Conservation (phyloP, 371 early-diverging fungal genomes). For the Coemansia sp. region DNA sequence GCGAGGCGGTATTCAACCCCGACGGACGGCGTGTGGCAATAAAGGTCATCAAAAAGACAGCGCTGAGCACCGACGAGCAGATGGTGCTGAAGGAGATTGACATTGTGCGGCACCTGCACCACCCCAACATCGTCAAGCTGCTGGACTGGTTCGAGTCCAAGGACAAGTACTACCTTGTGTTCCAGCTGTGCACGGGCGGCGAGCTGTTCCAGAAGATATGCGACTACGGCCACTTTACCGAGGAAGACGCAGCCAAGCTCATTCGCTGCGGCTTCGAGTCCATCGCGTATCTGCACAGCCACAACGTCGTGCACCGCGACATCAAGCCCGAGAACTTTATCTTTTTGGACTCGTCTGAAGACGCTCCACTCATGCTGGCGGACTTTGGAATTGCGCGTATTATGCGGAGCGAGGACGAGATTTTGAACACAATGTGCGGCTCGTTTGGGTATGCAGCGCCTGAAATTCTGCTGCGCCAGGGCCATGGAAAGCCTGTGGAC, state of each 20-base stretch:
- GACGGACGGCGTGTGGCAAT: conserved; percentile 69
- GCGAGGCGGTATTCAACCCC: conserved; percentile 60
- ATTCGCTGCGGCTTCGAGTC: conserved; percentile 66
- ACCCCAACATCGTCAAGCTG: conserved; percentile 81
- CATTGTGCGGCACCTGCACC: conserved; percentile 65
- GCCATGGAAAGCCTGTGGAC: conserved; percentile 89
- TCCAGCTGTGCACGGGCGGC: conserved; percentile 86
- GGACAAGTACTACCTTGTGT: conserved; percentile 85
- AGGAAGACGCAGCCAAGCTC: conserved; percentile 77
- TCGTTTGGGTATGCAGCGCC: conserved; percentile 93
- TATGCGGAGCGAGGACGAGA: conserved; percentile 57
- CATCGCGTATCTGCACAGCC: conserved; percentile 80
- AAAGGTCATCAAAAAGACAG: conserved; percentile 76
- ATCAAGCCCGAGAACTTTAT: conserved; percentile 85
- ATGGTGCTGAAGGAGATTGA: conserved; percentile 78
- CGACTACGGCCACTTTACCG: conserved; percentile 81
- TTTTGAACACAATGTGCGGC: conserved; percentile 88
- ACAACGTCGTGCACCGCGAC: conserved; percentile 85
- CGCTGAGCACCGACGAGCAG: conserved; percentile 63
- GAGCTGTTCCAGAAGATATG: conserved; percentile 89
- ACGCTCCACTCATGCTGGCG: conserved; percentile 81
- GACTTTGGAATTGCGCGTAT: conserved; percentile 87
- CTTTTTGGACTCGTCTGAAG: conserved; percentile 53
- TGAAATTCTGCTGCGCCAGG: conserved; percentile 78
- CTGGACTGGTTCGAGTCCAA: conserved; percentile 80